A percentile compares a stretch with the other conserved stretches of the same genome.
These are phyloP conservation scores for Podosphaera fusca DNA, from an alignment of 2,329 filamentous ascomycete genomes.

Conservation along the genomic window DNA sequence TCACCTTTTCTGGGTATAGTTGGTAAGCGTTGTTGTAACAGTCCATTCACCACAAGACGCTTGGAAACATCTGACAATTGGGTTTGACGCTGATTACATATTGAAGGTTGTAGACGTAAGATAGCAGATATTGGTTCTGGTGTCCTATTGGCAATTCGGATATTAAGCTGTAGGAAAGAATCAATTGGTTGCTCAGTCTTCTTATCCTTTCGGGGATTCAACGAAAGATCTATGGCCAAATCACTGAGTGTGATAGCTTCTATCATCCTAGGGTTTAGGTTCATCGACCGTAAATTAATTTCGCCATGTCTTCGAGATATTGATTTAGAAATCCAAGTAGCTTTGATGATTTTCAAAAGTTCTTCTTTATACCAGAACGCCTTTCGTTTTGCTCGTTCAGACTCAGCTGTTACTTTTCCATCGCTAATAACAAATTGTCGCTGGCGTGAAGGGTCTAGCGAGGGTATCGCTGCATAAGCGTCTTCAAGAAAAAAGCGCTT, in stretches of 20 bases:
- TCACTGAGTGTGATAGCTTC: conserved; percentile 61
- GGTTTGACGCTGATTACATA: conserved; percentile 40
- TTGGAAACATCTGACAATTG: conserved; percentile 61
- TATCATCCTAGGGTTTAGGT: conserved; percentile 56
- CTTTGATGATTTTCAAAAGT: conserved; percentile 47
- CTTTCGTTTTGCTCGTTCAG: conserved; percentile 55
- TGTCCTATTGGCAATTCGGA: conserved; percentile 56
- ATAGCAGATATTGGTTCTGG: conserved; percentile 43
- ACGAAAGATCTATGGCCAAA: conserved; percentile 39
- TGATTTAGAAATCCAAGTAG: conserved; percentile 41
- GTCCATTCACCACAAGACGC: conserved; percentile 67
- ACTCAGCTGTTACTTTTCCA: conserved; percentile 54
- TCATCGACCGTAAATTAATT: conserved; percentile 55
- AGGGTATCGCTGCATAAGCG: conserved; percentile 55
- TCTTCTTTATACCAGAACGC: conserved; percentile 81
- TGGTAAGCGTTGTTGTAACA: conserved; percentile 52
- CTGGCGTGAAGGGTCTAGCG: conserved; percentile 57
- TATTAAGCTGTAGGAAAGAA: conserved; percentile 43
- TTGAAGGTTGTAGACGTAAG: conserved; percentile 51
- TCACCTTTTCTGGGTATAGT: conserved; percentile 33
- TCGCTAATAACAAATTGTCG: conserved; percentile 83
- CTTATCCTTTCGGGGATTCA: conserved; percentile 16
- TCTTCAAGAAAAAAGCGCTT: conserved; percentile 55
- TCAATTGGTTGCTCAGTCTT: conserved; percentile 23
- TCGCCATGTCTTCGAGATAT: conserved; percentile 33